A percentile compares a stretch with the other conserved stretches of the same genome.
These are phyloP conservation scores for Hypoxylon crocopeplum DNA, from an alignment of 495 filamentous ascomycete species.

Conservation along the genomic window DNA sequence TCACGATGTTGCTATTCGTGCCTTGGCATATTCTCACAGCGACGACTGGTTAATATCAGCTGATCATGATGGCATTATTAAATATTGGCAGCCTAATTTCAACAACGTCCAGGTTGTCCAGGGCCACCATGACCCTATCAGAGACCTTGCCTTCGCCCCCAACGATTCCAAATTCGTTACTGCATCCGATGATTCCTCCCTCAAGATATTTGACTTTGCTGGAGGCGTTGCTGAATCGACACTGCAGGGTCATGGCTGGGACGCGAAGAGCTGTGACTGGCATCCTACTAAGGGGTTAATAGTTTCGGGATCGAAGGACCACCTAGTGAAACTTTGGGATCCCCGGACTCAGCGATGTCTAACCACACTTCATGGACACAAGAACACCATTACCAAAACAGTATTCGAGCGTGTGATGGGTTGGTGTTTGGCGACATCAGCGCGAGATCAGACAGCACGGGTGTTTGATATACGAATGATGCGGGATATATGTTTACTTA, in stretches of 20 bases:
- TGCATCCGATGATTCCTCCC: slow-evolving; percentile 87
- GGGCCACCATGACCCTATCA: slow-evolving; percentile 86
- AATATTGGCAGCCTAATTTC: slow-evolving; percentile 99
- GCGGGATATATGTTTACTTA: slow-evolving; percentile 91
- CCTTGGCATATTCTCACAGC: slow-evolving; percentile 86
- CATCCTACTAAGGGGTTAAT: slow-evolving; percentile 94
- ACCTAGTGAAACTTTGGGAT: slow-evolving; percentile 97
- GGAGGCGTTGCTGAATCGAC: slow-evolving; percentile 79
- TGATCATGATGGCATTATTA: slow-evolving; percentile 92
- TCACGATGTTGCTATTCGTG: slow-evolving; percentile 91
- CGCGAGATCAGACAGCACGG: slow-evolving; percentile 87
- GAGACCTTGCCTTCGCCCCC: slow-evolving; percentile 91
- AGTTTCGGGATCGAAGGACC: slow-evolving; percentile 96
- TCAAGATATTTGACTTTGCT: slow-evolving; percentile 98
- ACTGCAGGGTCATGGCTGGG: slow-evolving; percentile 91
- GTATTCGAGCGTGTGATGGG: slow-evolving; percentile 83
- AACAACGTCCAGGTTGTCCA: slow-evolving; percentile 97
- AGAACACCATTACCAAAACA: slow-evolving; percentile 91
- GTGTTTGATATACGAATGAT: slow-evolving; percentile 97
- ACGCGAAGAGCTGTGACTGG: slow-evolving; percentile 95
- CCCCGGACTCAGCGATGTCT: slow-evolving; percentile 86
- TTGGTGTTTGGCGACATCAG: slow-evolving; percentile 86
- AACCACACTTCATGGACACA: slow-evolving; percentile 95
- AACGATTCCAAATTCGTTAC: slow-evolving; percentile 96
- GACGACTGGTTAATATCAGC: slow-evolving; percentile 97